These are phyloP conservation scores for Trypanosoma scelopori DNA, from an alignment of 208 protist genomes.

Conservation along the genomic window DNA sequence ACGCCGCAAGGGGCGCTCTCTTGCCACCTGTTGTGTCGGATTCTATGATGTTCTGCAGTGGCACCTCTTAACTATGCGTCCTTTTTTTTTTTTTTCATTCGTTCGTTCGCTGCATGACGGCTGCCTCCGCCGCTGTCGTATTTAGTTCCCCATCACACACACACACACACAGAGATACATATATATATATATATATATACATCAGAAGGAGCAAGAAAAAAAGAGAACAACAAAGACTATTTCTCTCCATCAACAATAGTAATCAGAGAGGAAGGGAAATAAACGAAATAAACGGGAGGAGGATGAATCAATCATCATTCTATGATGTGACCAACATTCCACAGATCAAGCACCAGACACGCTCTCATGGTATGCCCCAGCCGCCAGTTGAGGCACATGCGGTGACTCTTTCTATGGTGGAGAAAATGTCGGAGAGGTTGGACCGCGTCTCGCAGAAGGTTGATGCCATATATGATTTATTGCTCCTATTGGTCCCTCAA, in stretches of 20 bases:
- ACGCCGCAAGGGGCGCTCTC: no score
- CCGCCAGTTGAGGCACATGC: neutral
- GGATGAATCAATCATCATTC: constrained; percentile 11
- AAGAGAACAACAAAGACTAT: neutral
- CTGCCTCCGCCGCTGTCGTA: no score
- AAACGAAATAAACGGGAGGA: neutral
- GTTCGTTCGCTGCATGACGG: no score
- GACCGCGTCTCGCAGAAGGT: constrained; percentile 21
- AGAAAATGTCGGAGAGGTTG: constrained; percentile 21
- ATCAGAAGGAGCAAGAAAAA: no score
- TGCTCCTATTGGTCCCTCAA: constrained; percentile 5
- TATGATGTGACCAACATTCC: constrained; percentile 25
- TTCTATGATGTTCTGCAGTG: no score
- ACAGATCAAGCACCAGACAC: constrained; percentile 12
- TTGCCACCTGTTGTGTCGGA: no score
- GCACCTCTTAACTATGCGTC: no score
- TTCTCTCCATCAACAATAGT: constrained; percentile 10
- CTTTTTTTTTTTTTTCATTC: no score
- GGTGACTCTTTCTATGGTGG: neutral
- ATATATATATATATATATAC: no score
- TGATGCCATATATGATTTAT: constrained; percentile 23
- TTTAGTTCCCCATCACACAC: no score
- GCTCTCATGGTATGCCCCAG: neutral
- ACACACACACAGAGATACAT: no score
- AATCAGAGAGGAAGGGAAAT: neutral